Evolutionary conservation across 2,329 filamentous ascomycete genomes (phyloP).

Genomic region (Elsinoe perseae): DNA sequence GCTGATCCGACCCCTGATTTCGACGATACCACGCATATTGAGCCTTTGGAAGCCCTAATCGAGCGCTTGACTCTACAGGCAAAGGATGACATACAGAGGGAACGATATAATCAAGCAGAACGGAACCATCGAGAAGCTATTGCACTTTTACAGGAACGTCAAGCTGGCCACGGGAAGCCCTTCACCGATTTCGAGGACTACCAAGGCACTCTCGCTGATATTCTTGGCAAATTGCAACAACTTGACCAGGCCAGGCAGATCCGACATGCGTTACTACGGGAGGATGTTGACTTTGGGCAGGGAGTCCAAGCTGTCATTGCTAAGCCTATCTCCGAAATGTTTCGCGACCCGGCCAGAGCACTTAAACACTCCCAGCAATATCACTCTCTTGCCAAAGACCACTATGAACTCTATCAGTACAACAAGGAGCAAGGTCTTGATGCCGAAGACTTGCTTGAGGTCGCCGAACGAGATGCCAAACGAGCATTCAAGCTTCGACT

Average conservation of each 20-base stretch:
- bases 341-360: background rate
- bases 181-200: background rate
- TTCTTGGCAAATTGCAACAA: constrained; percentile 1
- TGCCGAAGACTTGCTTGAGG: background rate
- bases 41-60: constrained; percentile 12
- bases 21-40: constrained; percentile 12
- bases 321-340: background rate
- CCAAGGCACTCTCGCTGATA: constrained; percentile 6
- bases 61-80: constrained; percentile 1
- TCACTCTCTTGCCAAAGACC: background rate
- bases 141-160: constrained; percentile 3
- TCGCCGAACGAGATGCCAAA: constrained; percentile 12
- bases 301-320: background rate
- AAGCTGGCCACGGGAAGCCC: constrained; percentile 1
- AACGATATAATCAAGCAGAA: constrained; percentile 9
- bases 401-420: constrained; percentile 6
- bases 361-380: constrained; percentile 5
- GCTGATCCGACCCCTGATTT: constrained; percentile 9
- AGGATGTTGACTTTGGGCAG: background rate
- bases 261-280: constrained; percentile 1
- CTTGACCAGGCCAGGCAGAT: constrained; percentile 5
- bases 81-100: background rate
- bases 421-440: constrained; percentile 7
- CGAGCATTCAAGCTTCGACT: constrained; percentile 12
- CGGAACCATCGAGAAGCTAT: constrained; percentile 6